Evolutionary conservation across 179 eudicot species (phyloP).

Genomic region (Beta corolliflora): DNA sequence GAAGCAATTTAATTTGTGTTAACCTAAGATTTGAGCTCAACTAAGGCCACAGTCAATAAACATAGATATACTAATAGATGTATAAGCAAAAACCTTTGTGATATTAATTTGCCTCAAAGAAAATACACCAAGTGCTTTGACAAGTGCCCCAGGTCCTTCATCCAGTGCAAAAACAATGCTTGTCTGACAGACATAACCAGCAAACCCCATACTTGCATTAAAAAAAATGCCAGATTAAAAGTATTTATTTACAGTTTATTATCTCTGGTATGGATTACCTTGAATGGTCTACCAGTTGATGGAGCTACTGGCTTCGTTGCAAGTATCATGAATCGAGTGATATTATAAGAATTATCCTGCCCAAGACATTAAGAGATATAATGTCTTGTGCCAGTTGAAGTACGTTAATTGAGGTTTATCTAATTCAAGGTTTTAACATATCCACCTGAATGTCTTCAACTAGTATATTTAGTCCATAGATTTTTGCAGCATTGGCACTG

Average conservation of each 20-base stretch:
- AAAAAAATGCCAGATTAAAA: background rate
- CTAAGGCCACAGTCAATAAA: background rate
- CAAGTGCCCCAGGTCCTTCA: constrained; percentile 85
- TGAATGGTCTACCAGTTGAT: constrained; percentile 48
- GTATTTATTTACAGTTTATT: background rate
- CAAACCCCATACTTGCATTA: background rate
- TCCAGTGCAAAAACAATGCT: constrained; percentile 81
- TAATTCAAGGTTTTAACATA: background rate
- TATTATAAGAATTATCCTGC: constrained; percentile 60
- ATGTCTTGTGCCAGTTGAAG: background rate
- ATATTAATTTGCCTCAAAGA: constrained; percentile 71
- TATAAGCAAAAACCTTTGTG: constrained; percentile 51
- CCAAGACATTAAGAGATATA: background rate
- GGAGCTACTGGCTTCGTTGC: constrained; percentile 61
- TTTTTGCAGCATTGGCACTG: constrained; percentile 61
- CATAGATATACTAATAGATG: background rate
- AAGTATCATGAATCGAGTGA: constrained; percentile 67
- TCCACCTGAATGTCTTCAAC: constrained; percentile 64
- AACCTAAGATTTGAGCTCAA: background rate
- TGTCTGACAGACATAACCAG: constrained; percentile 42
- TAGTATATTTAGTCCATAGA: constrained; percentile 58
- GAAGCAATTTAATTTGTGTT: background rate
- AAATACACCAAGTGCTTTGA: constrained; percentile 79
- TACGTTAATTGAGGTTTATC: background rate
- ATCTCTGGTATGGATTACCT: constrained; percentile 35